Percentiles rank a stretch among this genome's conserved stretches.
Conservation (phyloP, 371 early-diverging fungal genomes). For the Funneliformis caledonium region DNA sequence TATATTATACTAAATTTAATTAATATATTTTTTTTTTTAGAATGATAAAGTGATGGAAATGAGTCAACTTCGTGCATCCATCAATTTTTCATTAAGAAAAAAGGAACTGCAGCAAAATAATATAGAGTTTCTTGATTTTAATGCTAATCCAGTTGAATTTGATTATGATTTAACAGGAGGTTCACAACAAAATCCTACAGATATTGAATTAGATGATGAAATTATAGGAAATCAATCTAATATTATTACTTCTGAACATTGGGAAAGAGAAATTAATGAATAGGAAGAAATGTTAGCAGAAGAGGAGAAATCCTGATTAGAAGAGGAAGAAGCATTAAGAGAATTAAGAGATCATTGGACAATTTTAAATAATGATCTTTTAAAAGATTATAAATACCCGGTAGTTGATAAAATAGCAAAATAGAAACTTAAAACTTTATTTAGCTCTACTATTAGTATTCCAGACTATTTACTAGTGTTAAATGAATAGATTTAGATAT, state of each 20-base stretch:
- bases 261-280: background rate
- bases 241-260: conserved; percentile 19
- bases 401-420: conserved; percentile 14
- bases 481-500: background rate
- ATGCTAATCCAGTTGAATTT: no score
- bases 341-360: background rate
- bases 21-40: no score
- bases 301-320: background rate
- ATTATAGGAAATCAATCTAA: background rate
- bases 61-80: no score
- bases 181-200: no score
- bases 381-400: conserved; percentile 9
- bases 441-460: background rate
- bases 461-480: background rate
- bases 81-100: no score
- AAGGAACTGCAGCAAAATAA: no score
- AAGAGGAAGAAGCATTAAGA: conserved; percentile 16
- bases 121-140: no score
- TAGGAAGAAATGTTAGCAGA: conserved; percentile 22
- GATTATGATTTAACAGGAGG: no score
- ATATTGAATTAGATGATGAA: no score
- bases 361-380: conserved; percentile 7
- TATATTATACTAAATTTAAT: no score
- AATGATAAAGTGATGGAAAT: no score
- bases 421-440: conserved; percentile 9